Evolutionary conservation across 768 basidiomycete genomes (phyloP).

Genomic region (Imleria badia): DNA sequence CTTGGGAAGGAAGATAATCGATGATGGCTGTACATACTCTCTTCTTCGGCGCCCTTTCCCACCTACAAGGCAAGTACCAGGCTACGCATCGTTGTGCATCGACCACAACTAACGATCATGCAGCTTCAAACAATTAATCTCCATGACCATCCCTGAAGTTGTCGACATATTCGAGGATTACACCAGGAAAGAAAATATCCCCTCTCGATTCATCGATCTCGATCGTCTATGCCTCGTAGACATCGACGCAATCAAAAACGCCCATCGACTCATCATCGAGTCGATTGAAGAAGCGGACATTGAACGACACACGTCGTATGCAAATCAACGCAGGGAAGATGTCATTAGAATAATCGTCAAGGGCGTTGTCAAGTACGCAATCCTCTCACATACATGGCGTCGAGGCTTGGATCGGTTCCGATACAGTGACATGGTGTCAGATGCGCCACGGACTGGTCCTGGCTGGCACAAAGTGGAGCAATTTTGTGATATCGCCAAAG

Average conservation of each 20-base stretch:
- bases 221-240: conserved; percentile 13
- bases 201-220: conserved; percentile 18
- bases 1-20: not conserved
- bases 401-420: not conserved
- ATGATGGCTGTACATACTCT: not conserved
- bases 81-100: not conserved
- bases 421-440: conserved; percentile 6
- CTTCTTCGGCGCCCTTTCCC: not conserved
- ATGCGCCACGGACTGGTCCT: not conserved
- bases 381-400: conserved; percentile 16
- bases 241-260: not conserved
- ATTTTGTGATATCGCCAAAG: conserved; percentile 11
- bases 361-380: conserved; percentile 22
- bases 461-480: conserved; percentile 15
- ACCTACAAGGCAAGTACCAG: not conserved
- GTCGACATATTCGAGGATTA: conserved; percentile 12
- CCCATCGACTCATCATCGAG: conserved; percentile 9
- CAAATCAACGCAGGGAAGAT: conserved; percentile 23
- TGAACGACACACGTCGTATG: conserved; percentile 20
- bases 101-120: not conserved
- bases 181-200: conserved; percentile 8
- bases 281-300: conserved; percentile 22
- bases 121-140: not conserved
- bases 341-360: conserved; percentile 23
- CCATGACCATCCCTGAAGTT: conserved; percentile 19